Evolutionary conservation across 1,139 yeast species (phyloP).

Genomic region (Wickerhamomyces sp.): DNA sequence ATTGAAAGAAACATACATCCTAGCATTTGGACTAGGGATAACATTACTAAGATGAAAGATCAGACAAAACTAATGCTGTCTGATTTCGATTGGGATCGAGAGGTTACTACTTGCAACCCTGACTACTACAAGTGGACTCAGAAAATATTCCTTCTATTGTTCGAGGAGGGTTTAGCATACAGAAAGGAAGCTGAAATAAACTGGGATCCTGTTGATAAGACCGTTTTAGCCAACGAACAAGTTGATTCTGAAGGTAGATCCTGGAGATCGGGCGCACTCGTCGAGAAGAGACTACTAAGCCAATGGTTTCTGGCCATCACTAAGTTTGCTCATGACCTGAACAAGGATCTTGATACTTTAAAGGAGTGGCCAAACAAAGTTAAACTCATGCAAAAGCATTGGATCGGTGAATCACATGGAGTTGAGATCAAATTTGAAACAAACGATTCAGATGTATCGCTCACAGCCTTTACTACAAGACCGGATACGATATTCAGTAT

Average conservation of each 20-base stretch:
- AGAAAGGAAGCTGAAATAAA: conserved; percentile 83
- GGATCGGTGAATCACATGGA: conserved; percentile 93
- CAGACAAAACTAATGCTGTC: conserved; percentile 78
- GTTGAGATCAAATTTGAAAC: conserved; percentile 51
- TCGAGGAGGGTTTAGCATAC: conserved; percentile 77
- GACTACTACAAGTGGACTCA: conserved; percentile 94
- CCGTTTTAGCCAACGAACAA: conserved; percentile 95
- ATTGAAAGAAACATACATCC: conserved; percentile 80
- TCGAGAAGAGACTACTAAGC: conserved; percentile 70
- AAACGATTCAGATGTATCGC: conserved; percentile 19
- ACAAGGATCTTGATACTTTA: conserved; percentile 54
- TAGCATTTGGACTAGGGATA: conserved; percentile 71
- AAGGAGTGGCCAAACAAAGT: conserved; percentile 86
- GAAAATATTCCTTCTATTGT: conserved; percentile 66
- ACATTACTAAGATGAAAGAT: conserved; percentile 75
- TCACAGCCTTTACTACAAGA: conserved; percentile 76
- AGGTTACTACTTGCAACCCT: conserved; percentile 80
- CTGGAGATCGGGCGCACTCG: conserved; percentile 96
- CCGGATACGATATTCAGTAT: conserved; percentile 84
- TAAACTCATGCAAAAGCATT: conserved; percentile 81
- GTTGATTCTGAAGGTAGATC: conserved; percentile 87
- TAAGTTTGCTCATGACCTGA: conserved; percentile 62
- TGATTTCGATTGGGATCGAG: conserved; percentile 92
- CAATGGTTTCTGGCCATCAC: conserved; percentile 96
- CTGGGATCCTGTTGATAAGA: conserved; percentile 96